Base-by-base conservation (phyloP, 768 basidiomycete species). In the Fibroporia radiculosa region DNA sequence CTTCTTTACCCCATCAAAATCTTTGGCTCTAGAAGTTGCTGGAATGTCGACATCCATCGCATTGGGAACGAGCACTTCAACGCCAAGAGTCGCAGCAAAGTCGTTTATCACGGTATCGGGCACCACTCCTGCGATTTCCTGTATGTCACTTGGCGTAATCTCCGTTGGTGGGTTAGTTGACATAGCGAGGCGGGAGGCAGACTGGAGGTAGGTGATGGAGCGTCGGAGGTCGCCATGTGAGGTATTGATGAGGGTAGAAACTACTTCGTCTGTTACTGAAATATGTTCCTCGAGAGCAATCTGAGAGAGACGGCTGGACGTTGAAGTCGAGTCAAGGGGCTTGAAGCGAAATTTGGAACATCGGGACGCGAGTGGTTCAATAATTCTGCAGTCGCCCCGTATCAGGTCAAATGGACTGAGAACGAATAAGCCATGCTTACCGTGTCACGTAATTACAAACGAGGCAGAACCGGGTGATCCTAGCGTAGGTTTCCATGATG, bases 401-500 rank as follows among this genome's bases (percentile, higher is more conserved):
- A n/a, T 13, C 16, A 11, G 20, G 18, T 26, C 13, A n/a, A 27
- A 23, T 29, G 38, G 39, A 11, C 3, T n/a, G 25, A 24, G 14
- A 23, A 29, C 5, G 34, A 24, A n/a, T 18, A n/a, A 28, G 5
- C 24, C 32, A 20, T 3, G 11, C 76, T 45, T 26, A 93, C 95
- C 96, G 78, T 3, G 96, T 99, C 36, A 99, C 96, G 63, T 98
- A 99, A 69, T 99, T 99, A 69, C 96, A 99, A 14, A 98, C 91
- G 18, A 99, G 71, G 64, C 96, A 99, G 67, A 99, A 99, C 4
- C 96, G 76, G 25, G 96, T 99, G 60, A 98, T 98, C 45, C 86
- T 77, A 14, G 90, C 90, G 57, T 98, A 93, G n/a, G 82, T 93
- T 65, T 99, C 96, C 96, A 99, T 99, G 61, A 98, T 98, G n/a